Conservation (phyloP, 306 rosid genomes). For the Hippophae rhamnoides region DNA sequence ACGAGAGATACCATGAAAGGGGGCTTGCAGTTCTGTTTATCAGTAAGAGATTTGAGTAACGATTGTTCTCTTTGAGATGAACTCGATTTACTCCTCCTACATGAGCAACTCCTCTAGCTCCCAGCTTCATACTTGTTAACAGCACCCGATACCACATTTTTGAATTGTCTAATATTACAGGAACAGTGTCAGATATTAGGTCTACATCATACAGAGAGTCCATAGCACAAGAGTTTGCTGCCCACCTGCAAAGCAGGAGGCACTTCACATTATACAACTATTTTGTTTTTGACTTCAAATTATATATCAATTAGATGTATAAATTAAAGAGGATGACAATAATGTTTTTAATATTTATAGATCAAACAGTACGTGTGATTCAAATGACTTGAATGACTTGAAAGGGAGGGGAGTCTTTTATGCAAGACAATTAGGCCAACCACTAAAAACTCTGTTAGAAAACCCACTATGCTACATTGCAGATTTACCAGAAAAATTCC, state of each 20-base stretch:
- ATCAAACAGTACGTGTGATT: no score
- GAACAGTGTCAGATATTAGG: slow-evolving; percentile 60
- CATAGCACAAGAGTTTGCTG: slow-evolving; percentile 72
- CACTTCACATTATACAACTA: slow-evolving; percentile 7
- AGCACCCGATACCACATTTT: slow-evolving; percentile 65
- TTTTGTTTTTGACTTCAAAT: not conserved
- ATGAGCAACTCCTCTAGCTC: slow-evolving; percentile 59
- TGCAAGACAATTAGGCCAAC: no score
- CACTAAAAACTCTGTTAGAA: no score
- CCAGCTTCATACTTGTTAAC: slow-evolving; percentile 71
- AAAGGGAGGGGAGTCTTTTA: no score
- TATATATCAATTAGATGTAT: not conserved
- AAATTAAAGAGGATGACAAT: not conserved
- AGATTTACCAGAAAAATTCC: not conserved
- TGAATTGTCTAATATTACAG: slow-evolving; percentile 87
- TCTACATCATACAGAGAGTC: slow-evolving; percentile 70
- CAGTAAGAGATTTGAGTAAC: slow-evolving; percentile 58
- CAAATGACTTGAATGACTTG: no score
- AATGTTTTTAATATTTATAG: no score
- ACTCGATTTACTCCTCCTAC: slow-evolving; percentile 49
- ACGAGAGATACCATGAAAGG: slow-evolving; percentile 57
- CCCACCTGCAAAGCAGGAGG: slow-evolving; percentile 56
- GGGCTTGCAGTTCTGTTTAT: slow-evolving; percentile 90
- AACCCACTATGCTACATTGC: not conserved
- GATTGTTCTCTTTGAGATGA: slow-evolving; percentile 51